These are phyloP conservation scores for Neocallimastix lanati DNA, from an alignment of 192 early-diverging fungal genomes.

Conservation along the genomic window DNA sequence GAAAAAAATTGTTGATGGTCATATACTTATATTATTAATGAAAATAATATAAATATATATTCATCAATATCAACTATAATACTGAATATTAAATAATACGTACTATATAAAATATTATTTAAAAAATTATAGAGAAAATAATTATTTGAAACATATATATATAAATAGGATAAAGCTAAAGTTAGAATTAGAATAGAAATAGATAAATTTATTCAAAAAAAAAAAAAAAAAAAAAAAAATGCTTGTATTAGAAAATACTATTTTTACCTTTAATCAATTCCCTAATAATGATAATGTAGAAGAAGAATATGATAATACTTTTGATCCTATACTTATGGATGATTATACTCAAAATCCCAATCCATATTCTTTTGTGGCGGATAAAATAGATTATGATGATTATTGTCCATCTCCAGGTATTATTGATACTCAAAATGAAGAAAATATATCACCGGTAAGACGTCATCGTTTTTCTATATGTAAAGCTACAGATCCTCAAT, in stretches of 20 bases:
- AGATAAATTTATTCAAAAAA: no score
- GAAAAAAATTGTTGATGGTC: no score
- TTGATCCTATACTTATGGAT: background rate
- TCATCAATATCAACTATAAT: no score
- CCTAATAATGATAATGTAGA: background rate
- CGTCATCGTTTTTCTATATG: background rate
- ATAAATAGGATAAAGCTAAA: no score
- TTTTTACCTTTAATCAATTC: background rate
- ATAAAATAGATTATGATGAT: background rate
- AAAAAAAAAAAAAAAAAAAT: background rate
- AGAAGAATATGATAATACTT: background rate
- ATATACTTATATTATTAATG: no score
- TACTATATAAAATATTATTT: no score
- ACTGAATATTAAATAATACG: no score
- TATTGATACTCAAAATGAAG: background rate
- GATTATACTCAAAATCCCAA: background rate
- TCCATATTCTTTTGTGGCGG: background rate
- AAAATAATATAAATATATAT: no score
- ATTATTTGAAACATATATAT: no score
- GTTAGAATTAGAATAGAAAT: no score
- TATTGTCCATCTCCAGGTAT: background rate
- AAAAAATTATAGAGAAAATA: no score
- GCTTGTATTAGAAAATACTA: background rate
- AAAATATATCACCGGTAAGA: background rate
- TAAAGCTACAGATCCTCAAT: background rate